phyloP scores from a whole-genome alignment of 2,329 filamentous ascomycete genomes.

The Alternaria solani region DNA sequence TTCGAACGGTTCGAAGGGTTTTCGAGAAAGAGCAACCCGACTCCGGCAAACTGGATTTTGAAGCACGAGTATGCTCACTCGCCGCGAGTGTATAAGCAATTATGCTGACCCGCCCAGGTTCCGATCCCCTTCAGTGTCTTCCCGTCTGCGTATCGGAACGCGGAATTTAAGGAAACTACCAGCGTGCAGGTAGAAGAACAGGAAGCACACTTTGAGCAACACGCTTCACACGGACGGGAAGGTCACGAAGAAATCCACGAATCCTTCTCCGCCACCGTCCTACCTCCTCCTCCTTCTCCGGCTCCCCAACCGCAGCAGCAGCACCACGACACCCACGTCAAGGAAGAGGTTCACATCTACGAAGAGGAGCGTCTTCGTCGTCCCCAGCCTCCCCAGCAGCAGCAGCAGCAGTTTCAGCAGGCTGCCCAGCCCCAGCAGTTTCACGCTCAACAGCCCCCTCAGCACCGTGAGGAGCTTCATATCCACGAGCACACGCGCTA shows the following conservation, averaged over 20 bases:
- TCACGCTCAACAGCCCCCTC: conserved; percentile 13
- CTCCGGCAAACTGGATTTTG: conserved; percentile 99
- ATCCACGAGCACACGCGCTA: conserved; percentile 19
- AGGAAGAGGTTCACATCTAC: conserved; percentile 87
- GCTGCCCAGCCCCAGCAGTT: conserved; percentile 7
- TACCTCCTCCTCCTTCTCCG: conserved; percentile 21
- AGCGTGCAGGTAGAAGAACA: conserved; percentile 88
- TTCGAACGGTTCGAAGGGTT: conserved; percentile 63
- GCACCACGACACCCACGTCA: conserved; percentile 62
- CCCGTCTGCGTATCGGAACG: conserved; percentile 92
- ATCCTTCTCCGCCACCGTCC: conserved; percentile 60
- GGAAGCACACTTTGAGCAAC: conserved; percentile 79
- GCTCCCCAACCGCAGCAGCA: conserved; percentile 1
- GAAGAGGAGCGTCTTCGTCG: conserved; percentile 79
- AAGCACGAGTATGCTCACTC: conserved; percentile 79
- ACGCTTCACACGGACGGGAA: conserved; percentile 91
- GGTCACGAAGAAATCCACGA: conserved; percentile 82
- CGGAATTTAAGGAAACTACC: conserved; percentile 63
- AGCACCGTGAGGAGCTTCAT: conserved; percentile 35
- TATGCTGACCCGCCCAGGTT: conserved; percentile 36
- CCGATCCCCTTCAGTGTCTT: conserved; percentile 99
- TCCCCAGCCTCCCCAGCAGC: conserved; percentile 60
- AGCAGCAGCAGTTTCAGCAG: conserved; percentile 8
- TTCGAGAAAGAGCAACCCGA: conserved; percentile 77
- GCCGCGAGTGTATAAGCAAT: conserved; percentile 1